Conservation (phyloP, 495 filamentous ascomycete genomes). For the Talaromyces adpressus region DNA sequence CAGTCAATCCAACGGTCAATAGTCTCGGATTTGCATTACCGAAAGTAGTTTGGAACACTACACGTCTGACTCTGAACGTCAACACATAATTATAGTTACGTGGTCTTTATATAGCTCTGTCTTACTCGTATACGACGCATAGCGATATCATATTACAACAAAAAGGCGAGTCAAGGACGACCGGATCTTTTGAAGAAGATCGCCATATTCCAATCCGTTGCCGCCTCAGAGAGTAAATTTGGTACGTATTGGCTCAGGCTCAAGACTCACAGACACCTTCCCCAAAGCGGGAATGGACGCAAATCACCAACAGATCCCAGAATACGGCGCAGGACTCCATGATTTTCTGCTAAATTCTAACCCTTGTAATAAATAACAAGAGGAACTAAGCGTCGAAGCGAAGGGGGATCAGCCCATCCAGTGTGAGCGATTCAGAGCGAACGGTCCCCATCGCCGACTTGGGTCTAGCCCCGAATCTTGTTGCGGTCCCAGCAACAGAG, state of each 20-base stretch:
- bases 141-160: background rate
- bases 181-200: background rate
- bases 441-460: background rate
- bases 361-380: background rate
- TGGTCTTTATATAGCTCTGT: background rate
- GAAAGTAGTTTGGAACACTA: background rate
- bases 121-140: background rate
- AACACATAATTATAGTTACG: background rate
- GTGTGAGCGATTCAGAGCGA: background rate
- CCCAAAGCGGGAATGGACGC: background rate
- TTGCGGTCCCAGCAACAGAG: background rate
- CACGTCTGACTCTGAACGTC: background rate
- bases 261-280: background rate
- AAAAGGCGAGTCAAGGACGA: background rate
- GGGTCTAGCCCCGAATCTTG: background rate
- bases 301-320: background rate
- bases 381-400: background rate
- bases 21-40: background rate
- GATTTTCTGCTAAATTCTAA: background rate
- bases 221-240: background rate
- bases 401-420: background rate
- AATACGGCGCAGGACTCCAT: background rate
- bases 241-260: background rate
- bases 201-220: background rate
- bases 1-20: constrained; percentile 2